Evolutionary conservation across 2,329 filamentous ascomycete species (phyloP).

Genomic region (Esteya vermicola): DNA sequence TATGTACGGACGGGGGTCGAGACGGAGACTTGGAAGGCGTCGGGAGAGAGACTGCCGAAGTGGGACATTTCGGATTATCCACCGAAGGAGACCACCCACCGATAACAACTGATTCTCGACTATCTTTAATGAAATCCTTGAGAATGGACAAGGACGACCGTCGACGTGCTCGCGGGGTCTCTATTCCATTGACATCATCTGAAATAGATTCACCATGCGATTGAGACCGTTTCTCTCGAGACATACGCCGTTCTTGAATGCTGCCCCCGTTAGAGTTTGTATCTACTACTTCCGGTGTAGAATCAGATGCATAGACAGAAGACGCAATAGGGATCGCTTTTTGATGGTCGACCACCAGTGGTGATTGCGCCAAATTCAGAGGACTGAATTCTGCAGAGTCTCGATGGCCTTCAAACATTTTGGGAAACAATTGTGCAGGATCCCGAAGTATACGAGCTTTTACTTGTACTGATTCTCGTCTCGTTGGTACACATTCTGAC

Average conservation of each 20-base stretch:
- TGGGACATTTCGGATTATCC: conserved; percentile 21
- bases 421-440: conserved; percentile 27
- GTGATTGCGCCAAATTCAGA: conserved; percentile 43
- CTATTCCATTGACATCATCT: conserved; percentile 16
- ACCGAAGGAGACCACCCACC: conserved; percentile 28
- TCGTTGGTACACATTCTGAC: conserved; percentile 24
- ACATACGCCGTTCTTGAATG: conserved; percentile 32
- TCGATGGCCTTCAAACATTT: conserved; percentile 24
- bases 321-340: conserved; percentile 19
- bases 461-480: conserved; percentile 71
- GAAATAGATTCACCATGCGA: conserved; percentile 17
- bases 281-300: neutral
- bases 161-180: conserved; percentile 20
- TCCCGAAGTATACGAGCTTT: conserved; percentile 72
- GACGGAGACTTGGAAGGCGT: conserved; percentile 27
- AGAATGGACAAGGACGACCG: conserved; percentile 47
- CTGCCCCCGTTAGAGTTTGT: conserved; percentile 25
- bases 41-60: conserved; percentile 12
- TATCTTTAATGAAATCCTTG: conserved; percentile 47
- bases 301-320: conserved; percentile 4
- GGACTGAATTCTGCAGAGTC: conserved; percentile 30
- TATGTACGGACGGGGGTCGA: conserved; percentile 32
- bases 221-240: conserved; percentile 24
- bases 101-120: conserved; percentile 33
- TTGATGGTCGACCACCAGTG: conserved; percentile 43